Percentiles rank a stretch among this genome's conserved stretches.
Evolutionary conservation across 2,329 filamentous ascomycete species (phyloP).

Genomic region (Cordyceps fumosorosea): DNA sequence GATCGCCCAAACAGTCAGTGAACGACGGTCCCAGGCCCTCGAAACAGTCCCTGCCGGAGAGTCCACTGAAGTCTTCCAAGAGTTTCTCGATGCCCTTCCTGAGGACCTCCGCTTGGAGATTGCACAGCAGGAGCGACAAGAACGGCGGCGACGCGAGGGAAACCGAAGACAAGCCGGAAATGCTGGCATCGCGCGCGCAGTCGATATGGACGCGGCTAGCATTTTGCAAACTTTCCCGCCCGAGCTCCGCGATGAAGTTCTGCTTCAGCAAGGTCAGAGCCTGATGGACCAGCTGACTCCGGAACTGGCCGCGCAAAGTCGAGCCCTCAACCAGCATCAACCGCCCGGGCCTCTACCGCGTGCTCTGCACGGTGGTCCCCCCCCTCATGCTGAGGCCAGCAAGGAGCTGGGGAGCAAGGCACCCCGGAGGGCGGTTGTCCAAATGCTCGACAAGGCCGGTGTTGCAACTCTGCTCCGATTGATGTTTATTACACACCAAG

Average conservation of each 20-base stretch:
- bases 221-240: conserved; percentile 89
- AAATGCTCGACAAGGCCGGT: conserved; percentile 95
- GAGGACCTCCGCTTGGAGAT: conserved; percentile 86
- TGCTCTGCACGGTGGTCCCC: conserved; percentile 24
- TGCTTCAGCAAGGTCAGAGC: conserved; percentile 88
- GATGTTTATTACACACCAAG: conserved; percentile 94
- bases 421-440: conserved; percentile 75
- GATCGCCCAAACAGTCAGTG: conserved; percentile 81
- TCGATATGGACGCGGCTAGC: conserved; percentile 88
- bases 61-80: conserved; percentile 78
- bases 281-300: conserved; percentile 77
- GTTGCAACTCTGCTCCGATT: conserved; percentile 94
- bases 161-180: conserved; percentile 56
- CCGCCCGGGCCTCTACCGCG: conserved; percentile 20
- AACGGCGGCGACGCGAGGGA: conserved; percentile 80
- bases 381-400: conserved; percentile 24
- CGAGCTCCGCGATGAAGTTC: conserved; percentile 73
- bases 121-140: conserved; percentile 80
- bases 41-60: conserved; percentile 62
- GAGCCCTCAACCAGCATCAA: conserved; percentile 52
- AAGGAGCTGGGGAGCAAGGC: conserved; percentile 52
- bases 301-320: conserved; percentile 79
- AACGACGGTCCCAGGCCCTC: conserved; percentile 71
- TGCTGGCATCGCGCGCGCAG: conserved; percentile 38
- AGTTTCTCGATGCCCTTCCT: conserved; percentile 89